Evolutionary conservation across 306 rosid genomes (phyloP).

Genomic region (Glycyrrhiza uralensis): DNA sequence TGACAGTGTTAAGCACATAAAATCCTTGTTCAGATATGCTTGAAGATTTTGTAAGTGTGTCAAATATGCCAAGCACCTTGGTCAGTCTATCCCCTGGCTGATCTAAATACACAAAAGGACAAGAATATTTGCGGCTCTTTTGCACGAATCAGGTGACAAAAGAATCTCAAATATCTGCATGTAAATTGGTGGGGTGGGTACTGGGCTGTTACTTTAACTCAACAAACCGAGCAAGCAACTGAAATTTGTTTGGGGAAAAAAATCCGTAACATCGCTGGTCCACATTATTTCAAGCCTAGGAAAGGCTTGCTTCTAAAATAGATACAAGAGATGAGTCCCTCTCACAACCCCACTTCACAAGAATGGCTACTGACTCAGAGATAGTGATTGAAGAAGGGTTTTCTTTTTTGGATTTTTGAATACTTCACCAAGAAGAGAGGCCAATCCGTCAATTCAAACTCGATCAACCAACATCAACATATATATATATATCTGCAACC

Average conservation of each 20-base stretch:
- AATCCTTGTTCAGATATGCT: constrained; percentile 79
- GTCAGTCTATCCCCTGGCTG: constrained; percentile 66
- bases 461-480: constrained; percentile 50
- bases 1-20: constrained; percentile 83
- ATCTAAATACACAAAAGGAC: constrained; percentile 87
- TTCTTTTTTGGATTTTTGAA: constrained; percentile 71
- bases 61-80: constrained; percentile 80
- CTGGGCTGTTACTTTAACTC: no score
- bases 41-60: constrained; percentile 55
- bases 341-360: constrained; percentile 52
- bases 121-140: constrained; percentile 73
- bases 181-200: constrained; percentile 64
- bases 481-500: constrained; percentile 54
- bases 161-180: constrained; percentile 74
- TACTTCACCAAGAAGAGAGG: constrained; percentile 52
- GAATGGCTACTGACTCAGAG: constrained; percentile 67
- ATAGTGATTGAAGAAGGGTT: constrained; percentile 68
- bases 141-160: constrained; percentile 79
- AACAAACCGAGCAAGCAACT: constrained; percentile 72
- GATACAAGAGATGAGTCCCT: no score
- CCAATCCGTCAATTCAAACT: constrained; percentile 52
- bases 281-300: constrained; percentile 65
- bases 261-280: constrained; percentile 61
- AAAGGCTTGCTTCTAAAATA: constrained; percentile 38
- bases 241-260: constrained; percentile 84